A percentile compares a stretch with the other conserved stretches of the same genome.
phyloP scores from a whole-genome alignment of 169 alveolate genomes.

The Hammondia hammondi region DNA sequence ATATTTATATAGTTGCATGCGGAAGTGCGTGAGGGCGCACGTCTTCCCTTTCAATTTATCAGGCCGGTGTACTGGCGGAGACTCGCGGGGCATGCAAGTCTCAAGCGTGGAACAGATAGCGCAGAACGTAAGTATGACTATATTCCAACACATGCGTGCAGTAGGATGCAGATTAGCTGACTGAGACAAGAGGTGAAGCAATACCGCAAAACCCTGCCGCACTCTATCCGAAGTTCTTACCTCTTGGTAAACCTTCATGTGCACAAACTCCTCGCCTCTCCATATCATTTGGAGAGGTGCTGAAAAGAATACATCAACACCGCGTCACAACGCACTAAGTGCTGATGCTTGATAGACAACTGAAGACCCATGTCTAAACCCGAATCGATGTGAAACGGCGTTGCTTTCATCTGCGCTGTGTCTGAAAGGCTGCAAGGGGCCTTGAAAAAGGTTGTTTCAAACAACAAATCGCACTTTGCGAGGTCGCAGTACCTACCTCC shows the following conservation, averaged over 20 bases:
- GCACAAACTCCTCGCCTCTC: slow-evolving; percentile 32
- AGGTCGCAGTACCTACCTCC: background rate
- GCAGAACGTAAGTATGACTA: too few species aligned
- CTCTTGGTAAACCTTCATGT: slow-evolving; percentile 41
- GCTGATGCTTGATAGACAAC: background rate
- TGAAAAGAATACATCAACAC: background rate
- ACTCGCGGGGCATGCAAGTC: too few species aligned
- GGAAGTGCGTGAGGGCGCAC: too few species aligned
- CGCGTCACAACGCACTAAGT: background rate
- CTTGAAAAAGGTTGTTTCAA: background rate
- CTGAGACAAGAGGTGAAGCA: too few species aligned
- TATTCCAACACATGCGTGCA: too few species aligned
- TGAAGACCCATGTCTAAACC: background rate
- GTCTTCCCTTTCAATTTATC: too few species aligned
- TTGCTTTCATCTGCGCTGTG: background rate
- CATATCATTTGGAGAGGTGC: slow-evolving; percentile 9
- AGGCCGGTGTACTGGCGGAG: too few species aligned
- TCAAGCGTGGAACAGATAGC: too few species aligned
- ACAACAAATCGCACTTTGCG: background rate
- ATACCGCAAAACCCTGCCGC: too few species aligned
- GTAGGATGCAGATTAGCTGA: too few species aligned
- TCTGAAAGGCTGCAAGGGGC: background rate
- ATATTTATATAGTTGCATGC: too few species aligned
- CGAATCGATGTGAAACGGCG: background rate
- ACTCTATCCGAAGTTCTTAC: background rate